Evolutionary conservation across 208 protist genomes (phyloP).

Genomic region (Endotrypanum monterogeii): DNA sequence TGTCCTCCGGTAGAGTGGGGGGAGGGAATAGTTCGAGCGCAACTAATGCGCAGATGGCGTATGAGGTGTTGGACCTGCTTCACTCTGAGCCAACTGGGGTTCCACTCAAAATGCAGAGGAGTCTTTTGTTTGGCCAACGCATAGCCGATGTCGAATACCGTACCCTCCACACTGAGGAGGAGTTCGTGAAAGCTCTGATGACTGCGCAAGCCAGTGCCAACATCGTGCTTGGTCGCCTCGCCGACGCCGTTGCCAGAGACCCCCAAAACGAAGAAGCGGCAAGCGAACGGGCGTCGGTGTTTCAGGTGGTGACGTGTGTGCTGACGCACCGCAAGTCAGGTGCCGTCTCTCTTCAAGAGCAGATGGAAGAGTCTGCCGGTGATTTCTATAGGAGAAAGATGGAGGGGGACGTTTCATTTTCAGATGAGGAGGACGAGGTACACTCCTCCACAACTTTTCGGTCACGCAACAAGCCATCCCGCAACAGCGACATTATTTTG

Average conservation of each 20-base stretch:
- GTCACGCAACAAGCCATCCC: conserved; percentile 19
- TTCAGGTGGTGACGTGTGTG: conserved; percentile 40
- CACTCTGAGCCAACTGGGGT: conserved; percentile 8
- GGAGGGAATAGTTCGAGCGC: conserved; percentile 14
- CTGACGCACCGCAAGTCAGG: conserved; percentile 36
- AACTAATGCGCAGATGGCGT: conserved; percentile 13
- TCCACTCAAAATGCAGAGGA: conserved; percentile 23
- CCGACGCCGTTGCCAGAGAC: conserved; percentile 16
- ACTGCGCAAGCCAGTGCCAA: conserved; percentile 37
- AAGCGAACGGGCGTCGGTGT: conserved; percentile 24
- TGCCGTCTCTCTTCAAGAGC: conserved; percentile 18
- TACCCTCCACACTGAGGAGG: conserved; percentile 21
- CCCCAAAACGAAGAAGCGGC: conserved; percentile 8
- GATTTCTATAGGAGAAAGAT: conserved; percentile 6
- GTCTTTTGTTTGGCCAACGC: conserved; percentile 33
- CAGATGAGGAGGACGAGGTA: conserved; percentile 33
- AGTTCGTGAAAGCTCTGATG: conserved; percentile 25
- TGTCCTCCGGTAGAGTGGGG: conserved; percentile 9
- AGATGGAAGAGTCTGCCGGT: conserved; percentile 11
- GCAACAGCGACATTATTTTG: conserved; percentile 19
- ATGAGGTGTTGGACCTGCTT: conserved; percentile 48
- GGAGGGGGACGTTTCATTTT: conserved; percentile 3
- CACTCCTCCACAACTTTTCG: conserved; percentile 9
- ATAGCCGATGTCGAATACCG: conserved; percentile 36
- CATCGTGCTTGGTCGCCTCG: conserved; percentile 20